These are phyloP conservation scores for Rhododendron molle DNA, from an alignment of 148 eudicot genomes.

Conservation along the genomic window DNA sequence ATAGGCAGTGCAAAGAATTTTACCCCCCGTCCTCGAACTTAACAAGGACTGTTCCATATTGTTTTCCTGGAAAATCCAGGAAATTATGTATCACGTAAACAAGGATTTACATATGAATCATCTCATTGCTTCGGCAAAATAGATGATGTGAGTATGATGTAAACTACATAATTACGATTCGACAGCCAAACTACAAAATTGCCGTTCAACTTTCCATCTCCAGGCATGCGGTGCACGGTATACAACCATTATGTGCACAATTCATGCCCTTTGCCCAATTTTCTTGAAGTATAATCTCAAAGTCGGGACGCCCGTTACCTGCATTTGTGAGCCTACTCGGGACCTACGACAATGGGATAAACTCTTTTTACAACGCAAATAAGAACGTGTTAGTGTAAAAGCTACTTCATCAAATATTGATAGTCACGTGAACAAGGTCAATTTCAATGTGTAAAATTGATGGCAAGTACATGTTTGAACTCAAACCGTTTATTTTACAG, in stretches of 20 bases:
- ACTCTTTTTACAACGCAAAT: neutral
- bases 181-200: neutral
- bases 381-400: neutral
- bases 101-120: neutral
- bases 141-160: neutral
- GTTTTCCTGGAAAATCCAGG: neutral
- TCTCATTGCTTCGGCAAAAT: neutral
- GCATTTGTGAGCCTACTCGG: neutral
- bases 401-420: neutral
- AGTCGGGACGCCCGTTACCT: no score
- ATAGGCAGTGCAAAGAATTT: neutral
- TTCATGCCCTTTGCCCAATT: no score
- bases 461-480: neutral
- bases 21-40: neutral
- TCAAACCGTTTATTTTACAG: neutral
- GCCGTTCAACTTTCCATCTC: neutral
- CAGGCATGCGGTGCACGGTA: neutral
- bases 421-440: neutral
- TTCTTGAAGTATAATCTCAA: no score
- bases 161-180: neutral
- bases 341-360: neutral
- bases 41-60: neutral
- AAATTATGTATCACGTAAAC: neutral
- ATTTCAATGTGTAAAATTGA: neutral
- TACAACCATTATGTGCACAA: no score